phyloP scores from a whole-genome alignment of 2,329 filamentous ascomycete genomes.

The Penicillium fuscoglaucum region DNA sequence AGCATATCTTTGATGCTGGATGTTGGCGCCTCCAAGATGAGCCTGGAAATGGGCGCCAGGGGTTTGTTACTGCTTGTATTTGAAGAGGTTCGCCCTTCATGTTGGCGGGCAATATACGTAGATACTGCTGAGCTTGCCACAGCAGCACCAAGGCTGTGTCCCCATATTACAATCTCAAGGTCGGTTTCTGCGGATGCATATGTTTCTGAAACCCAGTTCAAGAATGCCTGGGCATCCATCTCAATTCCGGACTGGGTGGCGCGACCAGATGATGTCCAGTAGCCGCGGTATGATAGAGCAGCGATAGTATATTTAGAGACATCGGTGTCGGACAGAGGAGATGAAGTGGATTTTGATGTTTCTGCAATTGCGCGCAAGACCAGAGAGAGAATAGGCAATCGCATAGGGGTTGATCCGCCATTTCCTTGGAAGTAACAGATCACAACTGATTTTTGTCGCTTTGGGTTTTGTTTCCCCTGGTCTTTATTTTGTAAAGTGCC shows the following conservation, averaged over 20 bases:
- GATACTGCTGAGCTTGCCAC: conserved; percentile 65
- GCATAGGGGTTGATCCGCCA: conserved; percentile 34
- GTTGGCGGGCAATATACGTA: conserved; percentile 34
- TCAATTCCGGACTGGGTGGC: conserved; percentile 71
- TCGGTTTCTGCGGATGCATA: conserved; percentile 29
- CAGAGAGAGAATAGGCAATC: conserved; percentile 47
- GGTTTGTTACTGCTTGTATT: background rate
- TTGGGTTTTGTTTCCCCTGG: background rate
- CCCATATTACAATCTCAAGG: conserved; percentile 64
- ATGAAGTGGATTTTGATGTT: background rate
- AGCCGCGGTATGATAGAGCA: conserved; percentile 65
- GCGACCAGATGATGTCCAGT: conserved; percentile 73
- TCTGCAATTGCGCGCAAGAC: conserved; percentile 38
- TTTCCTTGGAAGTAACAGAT: conserved; percentile 40
- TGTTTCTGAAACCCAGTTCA: conserved; percentile 59
- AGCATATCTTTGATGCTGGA: conserved; percentile 71
- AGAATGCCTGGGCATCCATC: conserved; percentile 64
- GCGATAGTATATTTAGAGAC: conserved; percentile 42
- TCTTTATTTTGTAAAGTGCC: conserved; percentile 18
- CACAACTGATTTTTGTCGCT: conserved; percentile 20
- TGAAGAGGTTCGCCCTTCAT: background rate
- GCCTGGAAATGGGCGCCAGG: conserved; percentile 37
- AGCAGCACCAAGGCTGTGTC: conserved; percentile 73
- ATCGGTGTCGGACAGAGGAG: background rate
- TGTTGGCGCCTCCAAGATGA: conserved; percentile 77